Evolutionary conservation across 306 rosid genomes (phyloP).

Genomic region (Vigna nakashimae): DNA sequence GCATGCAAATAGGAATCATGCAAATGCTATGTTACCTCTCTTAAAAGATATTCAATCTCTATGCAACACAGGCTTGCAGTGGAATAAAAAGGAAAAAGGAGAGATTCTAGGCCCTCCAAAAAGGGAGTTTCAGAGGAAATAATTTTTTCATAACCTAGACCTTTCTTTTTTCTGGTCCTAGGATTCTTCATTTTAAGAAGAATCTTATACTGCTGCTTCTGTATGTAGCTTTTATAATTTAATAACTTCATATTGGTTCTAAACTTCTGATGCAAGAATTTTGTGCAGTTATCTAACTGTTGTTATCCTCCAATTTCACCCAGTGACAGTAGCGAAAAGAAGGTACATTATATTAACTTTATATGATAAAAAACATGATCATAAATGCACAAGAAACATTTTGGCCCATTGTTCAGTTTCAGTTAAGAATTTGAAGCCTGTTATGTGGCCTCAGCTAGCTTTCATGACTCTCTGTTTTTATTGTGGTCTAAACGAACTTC

Average conservation of each 20-base stretch:
- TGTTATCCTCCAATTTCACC: conserved; percentile 71
- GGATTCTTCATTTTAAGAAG: conserved; percentile 34
- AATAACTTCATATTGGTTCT: conserved; percentile 27
- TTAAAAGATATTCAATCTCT: conserved; percentile 1
- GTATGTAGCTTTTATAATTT: conserved; percentile 25
- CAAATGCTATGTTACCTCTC: conserved; percentile 35
- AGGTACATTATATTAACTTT: conserved; percentile 56
- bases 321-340: conserved; percentile 72
- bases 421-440: conserved; percentile 12
- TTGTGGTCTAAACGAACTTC: conserved; percentile 31
- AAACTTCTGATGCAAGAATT: conserved; percentile 42
- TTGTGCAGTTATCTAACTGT: conserved; percentile 57
- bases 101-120: conserved; percentile 29
- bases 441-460: conserved; percentile 1
- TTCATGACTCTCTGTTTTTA: conserved; percentile 22
- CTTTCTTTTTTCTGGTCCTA: not conserved
- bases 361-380: not conserved
- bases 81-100: conserved; percentile 22
- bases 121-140: conserved; percentile 19
- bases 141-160: not conserved
- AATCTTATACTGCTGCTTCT: conserved; percentile 14
- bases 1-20: conserved; percentile 32
- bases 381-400: not conserved
- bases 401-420: conserved; percentile 23
- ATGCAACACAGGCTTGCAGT: not conserved